phyloP scores from a whole-genome alignment of 2,329 filamentous ascomycete species.

The Decorospora gaudefroyi region DNA sequence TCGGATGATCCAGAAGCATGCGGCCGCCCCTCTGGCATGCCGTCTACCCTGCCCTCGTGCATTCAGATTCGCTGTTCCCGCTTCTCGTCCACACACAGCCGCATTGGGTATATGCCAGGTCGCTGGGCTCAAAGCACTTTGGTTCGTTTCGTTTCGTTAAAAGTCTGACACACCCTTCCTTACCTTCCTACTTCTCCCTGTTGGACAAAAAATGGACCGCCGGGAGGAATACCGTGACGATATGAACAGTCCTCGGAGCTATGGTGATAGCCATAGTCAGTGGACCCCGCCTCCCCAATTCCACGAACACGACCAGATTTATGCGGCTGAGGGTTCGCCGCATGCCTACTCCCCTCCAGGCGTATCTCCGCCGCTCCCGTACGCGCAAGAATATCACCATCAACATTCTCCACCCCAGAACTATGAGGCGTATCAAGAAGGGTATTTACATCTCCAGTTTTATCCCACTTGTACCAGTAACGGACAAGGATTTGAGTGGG shows the following conservation, averaged over 20 bases:
- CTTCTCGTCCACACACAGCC: constrained; percentile 12
- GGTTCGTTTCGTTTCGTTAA: constrained; percentile 8
- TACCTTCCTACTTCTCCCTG: constrained; percentile 3
- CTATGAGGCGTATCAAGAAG: constrained; percentile 18
- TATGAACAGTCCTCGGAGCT: constrained; percentile 16
- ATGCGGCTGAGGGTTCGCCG: constrained; percentile 13
- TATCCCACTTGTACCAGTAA: neutral
- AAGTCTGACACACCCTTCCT: constrained; percentile 13
- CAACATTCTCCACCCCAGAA: constrained; percentile 10
- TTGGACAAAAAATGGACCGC: constrained; percentile 21
- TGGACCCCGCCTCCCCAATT: constrained; percentile 31
- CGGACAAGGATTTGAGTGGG: neutral
- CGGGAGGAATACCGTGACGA: constrained; percentile 21
- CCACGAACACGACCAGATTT: constrained; percentile 26
- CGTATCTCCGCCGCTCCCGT: constrained; percentile 22
- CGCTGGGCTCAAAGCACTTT: constrained; percentile 5
- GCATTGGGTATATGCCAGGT: constrained; percentile 16
- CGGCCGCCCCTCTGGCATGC: constrained; percentile 12
- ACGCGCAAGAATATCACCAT: constrained; percentile 22
- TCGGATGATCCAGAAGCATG: constrained; percentile 13
- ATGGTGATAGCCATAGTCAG: constrained; percentile 21
- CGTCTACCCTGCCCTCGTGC: constrained; percentile 18
- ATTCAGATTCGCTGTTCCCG: constrained; percentile 9
- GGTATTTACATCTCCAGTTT: constrained; percentile 15
- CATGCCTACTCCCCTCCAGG: constrained; percentile 16